Evolutionary conservation across 2,329 filamentous ascomycete genomes (phyloP).

Genomic region (Drechslerella dactyloides): DNA sequence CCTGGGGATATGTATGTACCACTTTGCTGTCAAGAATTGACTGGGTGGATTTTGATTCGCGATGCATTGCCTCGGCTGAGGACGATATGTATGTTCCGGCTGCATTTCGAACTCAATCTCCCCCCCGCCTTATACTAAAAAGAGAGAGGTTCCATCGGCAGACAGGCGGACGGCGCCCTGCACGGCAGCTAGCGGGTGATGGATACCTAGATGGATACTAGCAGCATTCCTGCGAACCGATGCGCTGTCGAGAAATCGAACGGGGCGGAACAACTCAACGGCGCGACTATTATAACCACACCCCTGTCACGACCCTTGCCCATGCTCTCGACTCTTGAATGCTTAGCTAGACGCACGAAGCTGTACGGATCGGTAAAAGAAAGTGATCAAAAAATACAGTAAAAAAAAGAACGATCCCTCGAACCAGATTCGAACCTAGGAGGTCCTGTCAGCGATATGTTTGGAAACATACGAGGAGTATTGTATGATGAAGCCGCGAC

Average conservation of each 20-base stretch:
- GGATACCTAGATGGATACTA: too few relatives aligned
- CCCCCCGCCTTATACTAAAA: too few relatives aligned
- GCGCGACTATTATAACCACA: not conserved
- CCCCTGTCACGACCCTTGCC: not conserved
- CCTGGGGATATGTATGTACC: constrained; percentile 26
- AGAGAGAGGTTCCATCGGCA: too few relatives aligned
- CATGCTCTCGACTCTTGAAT: too few relatives aligned
- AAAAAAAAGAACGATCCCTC: constrained; percentile 43
- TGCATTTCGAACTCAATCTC: too few relatives aligned
- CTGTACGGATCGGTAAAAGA: not conserved
- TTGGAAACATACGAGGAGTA: constrained; percentile 20
- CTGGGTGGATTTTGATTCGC: constrained; percentile 16
- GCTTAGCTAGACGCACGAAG: too few relatives aligned
- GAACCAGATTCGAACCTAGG: constrained; percentile 50
- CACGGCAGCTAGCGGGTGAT: too few relatives aligned
- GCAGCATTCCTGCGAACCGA: not conserved
- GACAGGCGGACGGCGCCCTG: not conserved
- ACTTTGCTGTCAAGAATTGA: constrained; percentile 49
- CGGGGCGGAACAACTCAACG: not conserved
- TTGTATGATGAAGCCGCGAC: constrained; percentile 1
- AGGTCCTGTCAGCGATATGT: constrained; percentile 24
- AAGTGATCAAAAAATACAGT: constrained; percentile 16
- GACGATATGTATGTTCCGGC: not conserved
- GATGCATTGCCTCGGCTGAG: constrained; percentile 27
- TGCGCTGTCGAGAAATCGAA: not conserved